Evolutionary conservation across 2,329 filamentous ascomycete species (phyloP).

Genomic region (Venturia aucupariae): DNA sequence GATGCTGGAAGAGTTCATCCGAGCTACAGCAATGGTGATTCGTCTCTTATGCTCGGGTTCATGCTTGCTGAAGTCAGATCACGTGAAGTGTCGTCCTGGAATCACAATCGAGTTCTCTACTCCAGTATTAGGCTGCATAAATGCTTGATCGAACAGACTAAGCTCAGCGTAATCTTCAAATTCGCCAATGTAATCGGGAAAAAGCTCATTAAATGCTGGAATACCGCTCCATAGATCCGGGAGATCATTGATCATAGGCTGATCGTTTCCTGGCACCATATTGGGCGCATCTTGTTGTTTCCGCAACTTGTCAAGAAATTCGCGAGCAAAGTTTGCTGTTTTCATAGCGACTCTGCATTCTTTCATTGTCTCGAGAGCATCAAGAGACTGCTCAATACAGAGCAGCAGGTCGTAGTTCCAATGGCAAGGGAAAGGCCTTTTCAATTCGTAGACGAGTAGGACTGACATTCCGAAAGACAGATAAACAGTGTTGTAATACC

Average conservation of each 20-base stretch:
- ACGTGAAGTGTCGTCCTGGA: background rate
- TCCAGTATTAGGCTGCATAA: background rate
- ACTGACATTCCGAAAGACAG: constrained; percentile 33
- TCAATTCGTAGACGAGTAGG: constrained; percentile 27
- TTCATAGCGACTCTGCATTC: constrained; percentile 33
- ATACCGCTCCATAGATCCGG: background rate
- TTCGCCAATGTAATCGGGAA: background rate
- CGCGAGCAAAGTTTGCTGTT: constrained; percentile 22
- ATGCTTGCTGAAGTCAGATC: background rate
- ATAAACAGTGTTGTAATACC: constrained; percentile 37
- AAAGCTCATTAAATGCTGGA: background rate
- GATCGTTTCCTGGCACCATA: background rate
- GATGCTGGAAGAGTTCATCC: background rate
- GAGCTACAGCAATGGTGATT: background rate
- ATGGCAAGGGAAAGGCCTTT: background rate
- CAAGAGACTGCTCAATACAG: constrained; percentile 29
- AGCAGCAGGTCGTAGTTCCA: constrained; percentile 19
- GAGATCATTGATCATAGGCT: background rate
- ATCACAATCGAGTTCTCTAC: background rate
- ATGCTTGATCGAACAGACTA: constrained; percentile 1
- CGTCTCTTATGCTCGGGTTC: background rate
- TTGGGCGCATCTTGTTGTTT: background rate
- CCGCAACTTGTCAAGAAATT: background rate
- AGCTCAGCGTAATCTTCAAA: background rate
- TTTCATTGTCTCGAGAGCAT: constrained; percentile 34